phyloP scores from a whole-genome alignment of 345 rosid species.

The Eucalyptus sp. region DNA sequence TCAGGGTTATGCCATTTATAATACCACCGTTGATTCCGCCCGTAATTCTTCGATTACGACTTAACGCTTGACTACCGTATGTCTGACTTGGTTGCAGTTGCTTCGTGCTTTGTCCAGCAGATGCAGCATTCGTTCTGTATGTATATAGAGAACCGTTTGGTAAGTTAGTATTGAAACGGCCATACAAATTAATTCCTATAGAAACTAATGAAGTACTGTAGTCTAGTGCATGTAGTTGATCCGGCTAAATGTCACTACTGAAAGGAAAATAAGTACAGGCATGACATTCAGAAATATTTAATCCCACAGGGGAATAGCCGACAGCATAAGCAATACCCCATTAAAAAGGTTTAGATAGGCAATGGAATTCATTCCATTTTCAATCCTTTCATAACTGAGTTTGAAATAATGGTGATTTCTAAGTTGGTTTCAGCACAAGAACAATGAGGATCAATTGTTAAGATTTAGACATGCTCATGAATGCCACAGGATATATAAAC shows the following conservation, averaged over 20 bases:
- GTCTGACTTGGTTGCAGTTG: constrained; percentile 50
- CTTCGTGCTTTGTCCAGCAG: constrained; percentile 26
- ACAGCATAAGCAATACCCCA: not conserved
- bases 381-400: not conserved
- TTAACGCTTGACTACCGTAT: constrained; percentile 47
- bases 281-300: not conserved
- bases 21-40: constrained; percentile 91
- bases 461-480: not conserved
- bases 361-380: not conserved
- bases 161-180: not conserved
- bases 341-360: not conserved
- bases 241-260: not conserved
- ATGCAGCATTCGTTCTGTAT: constrained; percentile 39
- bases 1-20: constrained; percentile 58
- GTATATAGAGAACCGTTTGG: not conserved
- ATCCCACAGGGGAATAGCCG: not conserved
- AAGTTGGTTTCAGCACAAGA: not conserved
- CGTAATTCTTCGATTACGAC: constrained; percentile 63
- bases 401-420: not conserved
- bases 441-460: not conserved
- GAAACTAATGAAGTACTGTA: not conserved
- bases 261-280: not conserved
- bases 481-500: not conserved
- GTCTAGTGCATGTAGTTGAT: not conserved
- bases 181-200: not conserved